A percentile compares a stretch with the other conserved stretches of the same genome.
Evolutionary conservation across 148 eudicot genomes (phyloP).

Genomic region (Vaccinium macrocarpon): DNA sequence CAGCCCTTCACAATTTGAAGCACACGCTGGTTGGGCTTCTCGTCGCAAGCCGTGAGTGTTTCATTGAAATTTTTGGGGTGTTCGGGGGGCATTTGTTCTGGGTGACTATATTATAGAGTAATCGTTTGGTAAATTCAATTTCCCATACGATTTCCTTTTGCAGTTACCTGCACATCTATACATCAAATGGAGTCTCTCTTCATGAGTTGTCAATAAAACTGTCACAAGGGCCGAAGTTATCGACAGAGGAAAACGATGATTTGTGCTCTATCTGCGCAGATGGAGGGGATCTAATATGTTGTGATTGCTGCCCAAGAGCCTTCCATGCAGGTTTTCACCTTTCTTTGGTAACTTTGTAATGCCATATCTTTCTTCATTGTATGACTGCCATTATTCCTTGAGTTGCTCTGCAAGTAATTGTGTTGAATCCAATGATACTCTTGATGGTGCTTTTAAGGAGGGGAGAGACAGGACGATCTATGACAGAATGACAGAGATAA

Average conservation of each 20-base stretch:
- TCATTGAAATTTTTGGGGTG: neutral
- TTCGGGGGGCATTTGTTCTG: neutral
- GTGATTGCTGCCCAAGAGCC: constrained; percentile 87
- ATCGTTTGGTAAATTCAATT: neutral
- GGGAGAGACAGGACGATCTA: too few species aligned
- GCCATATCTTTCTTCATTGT: neutral
- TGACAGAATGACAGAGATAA: neutral
- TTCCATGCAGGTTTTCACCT: constrained; percentile 61
- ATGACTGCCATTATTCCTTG: neutral
- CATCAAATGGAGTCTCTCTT: constrained; percentile 81
- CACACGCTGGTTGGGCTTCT: constrained; percentile 87
- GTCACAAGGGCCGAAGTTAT: constrained; percentile 35
- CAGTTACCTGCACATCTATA: constrained; percentile 80
- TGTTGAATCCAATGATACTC: neutral
- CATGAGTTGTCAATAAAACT: constrained; percentile 67
- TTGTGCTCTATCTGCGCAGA: constrained; percentile 71
- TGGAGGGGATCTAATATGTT: constrained; percentile 66
- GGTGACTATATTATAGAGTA: neutral
- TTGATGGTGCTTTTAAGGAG: neutral
- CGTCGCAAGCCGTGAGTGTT: constrained; percentile 91
- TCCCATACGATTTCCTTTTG: constrained; percentile 9
- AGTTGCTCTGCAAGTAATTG: neutral
- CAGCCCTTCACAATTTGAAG: constrained; percentile 88
- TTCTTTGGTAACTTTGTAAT: neutral
- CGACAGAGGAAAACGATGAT: constrained; percentile 71